A percentile compares a stretch with the other conserved stretches of the same genome.
These are phyloP conservation scores for Acrodontium crateriforme DNA, from an alignment of 2,329 filamentous ascomycete species.

Conservation along the genomic window DNA sequence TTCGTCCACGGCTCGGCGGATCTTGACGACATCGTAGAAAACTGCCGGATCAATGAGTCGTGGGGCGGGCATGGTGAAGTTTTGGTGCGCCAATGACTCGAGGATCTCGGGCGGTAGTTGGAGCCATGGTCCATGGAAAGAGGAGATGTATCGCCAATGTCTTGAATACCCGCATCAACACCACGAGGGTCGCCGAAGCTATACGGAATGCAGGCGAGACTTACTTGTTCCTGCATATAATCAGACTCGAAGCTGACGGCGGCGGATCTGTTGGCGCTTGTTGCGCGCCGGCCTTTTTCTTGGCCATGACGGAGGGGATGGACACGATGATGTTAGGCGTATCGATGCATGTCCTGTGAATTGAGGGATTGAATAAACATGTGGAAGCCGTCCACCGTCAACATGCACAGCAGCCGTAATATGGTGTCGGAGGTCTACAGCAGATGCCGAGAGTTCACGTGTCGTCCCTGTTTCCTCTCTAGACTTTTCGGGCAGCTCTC, in stretches of 20 bases:
- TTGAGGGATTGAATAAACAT: no score
- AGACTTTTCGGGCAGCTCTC: no score
- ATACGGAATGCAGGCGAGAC: conserved; percentile 21
- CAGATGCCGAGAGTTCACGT: no score
- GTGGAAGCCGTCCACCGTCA: no score
- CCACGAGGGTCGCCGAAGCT: conserved; percentile 1
- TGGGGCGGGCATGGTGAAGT: conserved; percentile 63
- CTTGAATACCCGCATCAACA: conserved; percentile 30
- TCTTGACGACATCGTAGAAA: conserved; percentile 74
- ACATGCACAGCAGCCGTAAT: no score
- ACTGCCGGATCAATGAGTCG: conserved; percentile 66
- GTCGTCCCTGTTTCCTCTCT: no score
- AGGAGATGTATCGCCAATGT: conserved; percentile 75
- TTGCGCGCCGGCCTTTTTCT: conserved; percentile 17
- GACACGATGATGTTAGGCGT: no score
- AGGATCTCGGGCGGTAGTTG: conserved; percentile 67
- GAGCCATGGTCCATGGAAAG: conserved; percentile 72
- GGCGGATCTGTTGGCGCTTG: conserved; percentile 9
- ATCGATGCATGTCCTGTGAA: no score
- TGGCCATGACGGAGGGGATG: conserved; percentile 21
- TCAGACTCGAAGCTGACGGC: conserved; percentile 33
- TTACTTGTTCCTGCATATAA: conserved; percentile 57
- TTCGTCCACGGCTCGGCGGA: conserved; percentile 65
- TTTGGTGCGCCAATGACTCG: conserved; percentile 63
- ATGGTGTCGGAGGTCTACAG: no score